Evolutionary conservation across 192 early-diverging fungal genomes (phyloP).

Genomic region (Spizellomyces sp.): DNA sequence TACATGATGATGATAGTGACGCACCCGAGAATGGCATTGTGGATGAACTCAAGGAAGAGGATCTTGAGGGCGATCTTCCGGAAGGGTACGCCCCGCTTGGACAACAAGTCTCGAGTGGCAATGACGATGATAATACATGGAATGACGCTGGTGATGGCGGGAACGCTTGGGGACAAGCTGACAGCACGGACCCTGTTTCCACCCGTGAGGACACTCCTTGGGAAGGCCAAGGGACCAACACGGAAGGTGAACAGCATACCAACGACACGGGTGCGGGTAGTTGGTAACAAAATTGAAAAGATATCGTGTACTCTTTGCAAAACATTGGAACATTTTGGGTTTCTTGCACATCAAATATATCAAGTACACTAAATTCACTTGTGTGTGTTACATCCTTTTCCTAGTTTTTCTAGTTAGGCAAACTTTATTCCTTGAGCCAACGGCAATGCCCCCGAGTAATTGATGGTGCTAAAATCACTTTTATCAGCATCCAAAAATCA

Average conservation of each 20-base stretch:
- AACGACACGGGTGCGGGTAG: too few species aligned
- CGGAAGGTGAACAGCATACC: too few species aligned
- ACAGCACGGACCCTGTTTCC: not conserved
- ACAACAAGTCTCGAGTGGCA: constrained; percentile 3
- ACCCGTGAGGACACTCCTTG: too few species aligned
- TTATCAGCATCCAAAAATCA: not conserved
- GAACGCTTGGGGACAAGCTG: not conserved
- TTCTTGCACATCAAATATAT: too few species aligned
- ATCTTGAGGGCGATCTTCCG: constrained; percentile 31
- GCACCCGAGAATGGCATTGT: constrained; percentile 7
- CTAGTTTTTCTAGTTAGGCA: constrained; percentile 56
- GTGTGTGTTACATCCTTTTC: too few species aligned
- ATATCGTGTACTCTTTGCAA: too few species aligned
- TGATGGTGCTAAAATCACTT: constrained; percentile 66
- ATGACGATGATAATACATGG: constrained; percentile 13
- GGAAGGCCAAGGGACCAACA: too few species aligned
- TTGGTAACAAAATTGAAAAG: too few species aligned
- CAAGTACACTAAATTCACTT: too few species aligned
- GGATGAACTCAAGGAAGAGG: constrained; percentile 28
- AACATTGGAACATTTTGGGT: too few species aligned
- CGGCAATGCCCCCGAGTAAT: constrained; percentile 83
- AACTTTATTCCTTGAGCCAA: constrained; percentile 97
- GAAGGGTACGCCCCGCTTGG: constrained; percentile 18
- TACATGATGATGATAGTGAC: not conserved
- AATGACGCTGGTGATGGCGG: constrained; percentile 9